Conservation (phyloP, 2,329 filamentous ascomycete genomes). For the Monosporascus sp. region DNA sequence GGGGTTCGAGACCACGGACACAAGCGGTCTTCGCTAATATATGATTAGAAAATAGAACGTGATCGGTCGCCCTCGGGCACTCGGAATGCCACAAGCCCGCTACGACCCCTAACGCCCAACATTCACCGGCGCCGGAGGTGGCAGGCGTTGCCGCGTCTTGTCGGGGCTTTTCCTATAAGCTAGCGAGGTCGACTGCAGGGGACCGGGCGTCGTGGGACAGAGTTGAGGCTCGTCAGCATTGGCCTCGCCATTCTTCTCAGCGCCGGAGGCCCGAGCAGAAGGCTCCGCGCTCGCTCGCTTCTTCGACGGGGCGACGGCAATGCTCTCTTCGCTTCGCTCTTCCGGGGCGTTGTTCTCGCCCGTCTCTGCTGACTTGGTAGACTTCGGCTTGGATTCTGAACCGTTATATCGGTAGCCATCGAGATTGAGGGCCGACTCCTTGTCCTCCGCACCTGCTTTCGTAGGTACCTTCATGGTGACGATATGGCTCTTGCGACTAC, state of each 20-base stretch:
- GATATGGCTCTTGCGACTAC: conserved; percentile 54
- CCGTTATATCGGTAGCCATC: conserved; percentile 25
- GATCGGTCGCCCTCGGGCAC: conserved; percentile 1
- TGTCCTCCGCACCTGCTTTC: conserved; percentile 32
- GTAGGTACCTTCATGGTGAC: conserved; percentile 60
- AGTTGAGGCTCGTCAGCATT: conserved; percentile 2
- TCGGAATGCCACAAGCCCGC: not conserved
- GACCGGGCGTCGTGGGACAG: conserved; percentile 25
- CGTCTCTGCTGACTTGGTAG: conserved; percentile 7
- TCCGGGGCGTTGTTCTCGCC: conserved; percentile 5
- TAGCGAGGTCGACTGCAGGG: conserved; percentile 39
- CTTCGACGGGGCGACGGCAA: conserved; percentile 23
- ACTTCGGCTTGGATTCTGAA: conserved; percentile 12
- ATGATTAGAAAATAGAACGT: not conserved
- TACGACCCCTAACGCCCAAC: conserved; percentile 24
- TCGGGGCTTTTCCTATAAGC: conserved; percentile 60
- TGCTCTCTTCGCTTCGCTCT: conserved; percentile 24
- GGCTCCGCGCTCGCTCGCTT: conserved; percentile 22
- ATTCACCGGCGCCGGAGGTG: conserved; percentile 25
- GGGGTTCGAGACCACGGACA: too few relatives aligned
- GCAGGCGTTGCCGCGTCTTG: conserved; percentile 37
- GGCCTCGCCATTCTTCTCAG: not conserved
- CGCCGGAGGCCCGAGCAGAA: not conserved
- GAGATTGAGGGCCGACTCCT: conserved; percentile 28
- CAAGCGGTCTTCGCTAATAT: too few relatives aligned